These are phyloP conservation scores for Xylogone sp. DNA, from an alignment of 2,329 filamentous ascomycete species.

Conservation along the genomic window DNA sequence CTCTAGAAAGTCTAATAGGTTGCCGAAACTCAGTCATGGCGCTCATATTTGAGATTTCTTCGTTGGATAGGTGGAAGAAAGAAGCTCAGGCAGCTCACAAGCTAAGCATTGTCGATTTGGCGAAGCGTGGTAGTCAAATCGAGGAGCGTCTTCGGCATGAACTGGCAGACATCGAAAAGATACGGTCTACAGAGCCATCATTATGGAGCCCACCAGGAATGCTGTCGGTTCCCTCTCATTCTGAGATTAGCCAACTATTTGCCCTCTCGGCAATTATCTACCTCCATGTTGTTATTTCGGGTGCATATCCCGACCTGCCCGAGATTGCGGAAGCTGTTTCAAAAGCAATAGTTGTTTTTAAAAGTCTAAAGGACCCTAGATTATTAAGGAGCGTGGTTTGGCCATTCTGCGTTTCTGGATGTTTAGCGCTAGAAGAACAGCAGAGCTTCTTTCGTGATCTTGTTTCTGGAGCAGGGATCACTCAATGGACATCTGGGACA, in stretches of 20 bases:
- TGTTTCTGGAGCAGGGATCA: not conserved
- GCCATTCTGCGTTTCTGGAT: constrained; percentile 5
- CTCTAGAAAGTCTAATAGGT: not conserved
- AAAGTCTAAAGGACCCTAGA: not conserved
- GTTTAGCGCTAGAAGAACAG: constrained; percentile 3
- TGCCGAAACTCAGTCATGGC: constrained; percentile 2
- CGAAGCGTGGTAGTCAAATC: constrained; percentile 1
- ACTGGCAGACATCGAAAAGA: not conserved
- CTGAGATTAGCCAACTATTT: constrained; percentile 10
- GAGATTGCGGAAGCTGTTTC: constrained; percentile 10
- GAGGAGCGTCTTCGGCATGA: constrained; percentile 2
- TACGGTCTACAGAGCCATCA: not conserved
- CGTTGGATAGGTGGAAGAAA: constrained; percentile 5
- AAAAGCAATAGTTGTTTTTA: not conserved
- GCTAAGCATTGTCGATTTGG: constrained; percentile 3
- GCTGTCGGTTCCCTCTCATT: not conserved
- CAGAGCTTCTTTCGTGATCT: constrained; percentile 3
- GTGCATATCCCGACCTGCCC: constrained; percentile 13
- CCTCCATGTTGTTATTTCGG: constrained; percentile 15
- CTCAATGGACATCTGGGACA: constrained; percentile 2
- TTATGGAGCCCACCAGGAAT: too few relatives aligned
- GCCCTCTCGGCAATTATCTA: constrained; percentile 12
- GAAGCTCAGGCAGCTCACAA: constrained; percentile 2
- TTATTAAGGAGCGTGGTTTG: not conserved
- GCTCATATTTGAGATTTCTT: constrained; percentile 1